Evolutionary conservation across 2,329 filamentous ascomycete genomes (phyloP).

Genomic region (Alternaria conjuncta): DNA sequence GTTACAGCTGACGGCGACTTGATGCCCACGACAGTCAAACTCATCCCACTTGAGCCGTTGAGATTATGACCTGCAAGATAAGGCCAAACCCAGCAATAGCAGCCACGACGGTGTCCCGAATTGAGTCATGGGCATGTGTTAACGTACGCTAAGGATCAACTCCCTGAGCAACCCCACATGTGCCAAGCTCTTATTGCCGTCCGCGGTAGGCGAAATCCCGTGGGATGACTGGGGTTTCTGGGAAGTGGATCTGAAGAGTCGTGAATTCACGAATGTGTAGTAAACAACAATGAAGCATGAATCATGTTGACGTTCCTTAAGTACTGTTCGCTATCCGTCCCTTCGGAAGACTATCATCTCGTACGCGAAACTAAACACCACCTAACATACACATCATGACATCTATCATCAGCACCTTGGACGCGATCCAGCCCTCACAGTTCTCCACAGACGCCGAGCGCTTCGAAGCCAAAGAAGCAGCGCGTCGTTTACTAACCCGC

Average conservation of each 20-base stretch:
- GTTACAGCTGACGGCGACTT: background rate
- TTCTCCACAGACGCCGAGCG: background rate
- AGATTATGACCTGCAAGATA: background rate
- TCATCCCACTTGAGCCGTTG: background rate
- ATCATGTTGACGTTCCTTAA: background rate
- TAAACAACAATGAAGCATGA: background rate
- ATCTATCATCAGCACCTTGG: background rate
- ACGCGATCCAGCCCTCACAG: background rate
- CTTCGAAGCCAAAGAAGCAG: slow-evolving; percentile 8
- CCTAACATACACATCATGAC: background rate
- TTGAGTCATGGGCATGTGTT: background rate
- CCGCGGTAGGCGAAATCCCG: background rate
- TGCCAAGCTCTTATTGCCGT: background rate
- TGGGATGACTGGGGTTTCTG: background rate
- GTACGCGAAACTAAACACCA: background rate
- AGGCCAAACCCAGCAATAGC: background rate
- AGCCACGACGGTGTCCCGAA: background rate
- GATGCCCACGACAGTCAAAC: background rate
- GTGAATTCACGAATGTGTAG: background rate
- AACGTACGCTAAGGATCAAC: slow-evolving; percentile 3
- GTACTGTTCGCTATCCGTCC: background rate
- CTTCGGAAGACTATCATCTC: no score
- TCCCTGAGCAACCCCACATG: background rate
- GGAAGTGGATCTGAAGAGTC: background rate
- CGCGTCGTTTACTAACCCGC: background rate